These are phyloP conservation scores for Carallia brachiata DNA, from an alignment of 345 rosid species.

Conservation along the genomic window DNA sequence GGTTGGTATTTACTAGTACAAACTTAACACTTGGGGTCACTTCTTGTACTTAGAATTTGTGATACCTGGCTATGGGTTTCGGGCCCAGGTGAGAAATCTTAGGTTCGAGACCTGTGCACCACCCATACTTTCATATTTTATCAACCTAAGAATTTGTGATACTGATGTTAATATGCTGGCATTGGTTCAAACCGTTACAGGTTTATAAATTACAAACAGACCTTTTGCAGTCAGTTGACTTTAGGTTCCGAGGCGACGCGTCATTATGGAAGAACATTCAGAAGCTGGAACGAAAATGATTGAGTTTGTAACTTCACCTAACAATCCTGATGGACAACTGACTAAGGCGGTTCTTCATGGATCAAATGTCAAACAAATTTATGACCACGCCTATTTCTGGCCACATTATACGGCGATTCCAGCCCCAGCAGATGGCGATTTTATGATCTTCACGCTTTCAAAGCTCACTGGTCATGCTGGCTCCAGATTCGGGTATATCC, in stretches of 20 bases:
- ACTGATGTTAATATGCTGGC: too few species aligned
- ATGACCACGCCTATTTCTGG: conserved; percentile 77
- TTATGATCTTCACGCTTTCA: conserved; percentile 60
- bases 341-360: conserved; percentile 53
- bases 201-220: conserved; percentile 43
- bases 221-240: conserved; percentile 33
- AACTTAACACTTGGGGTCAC: background rate
- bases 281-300: conserved; percentile 29
- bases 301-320: conserved; percentile 76
- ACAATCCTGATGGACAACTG: conserved; percentile 69
- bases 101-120: too few species aligned
- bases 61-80: too few species aligned
- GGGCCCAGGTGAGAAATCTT: too few species aligned
- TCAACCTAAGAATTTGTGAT: too few species aligned
- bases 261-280: conserved; percentile 32
- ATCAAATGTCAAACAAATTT: conserved; percentile 43
- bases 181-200: conserved; percentile 18
- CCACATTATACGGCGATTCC: conserved; percentile 69
- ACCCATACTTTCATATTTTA: too few species aligned
- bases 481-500: conserved; percentile 57
- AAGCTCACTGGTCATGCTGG: conserved; percentile 87
- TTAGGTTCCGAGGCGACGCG: conserved; percentile 53
- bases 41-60: too few species aligned
- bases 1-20: conserved; percentile 25
- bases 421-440: conserved; percentile 43